A percentile compares a stretch with the other conserved stretches of the same genome.
Evolutionary conservation across 768 basidiomycete genomes (phyloP).

Genomic region (Suillus paluster): DNA sequence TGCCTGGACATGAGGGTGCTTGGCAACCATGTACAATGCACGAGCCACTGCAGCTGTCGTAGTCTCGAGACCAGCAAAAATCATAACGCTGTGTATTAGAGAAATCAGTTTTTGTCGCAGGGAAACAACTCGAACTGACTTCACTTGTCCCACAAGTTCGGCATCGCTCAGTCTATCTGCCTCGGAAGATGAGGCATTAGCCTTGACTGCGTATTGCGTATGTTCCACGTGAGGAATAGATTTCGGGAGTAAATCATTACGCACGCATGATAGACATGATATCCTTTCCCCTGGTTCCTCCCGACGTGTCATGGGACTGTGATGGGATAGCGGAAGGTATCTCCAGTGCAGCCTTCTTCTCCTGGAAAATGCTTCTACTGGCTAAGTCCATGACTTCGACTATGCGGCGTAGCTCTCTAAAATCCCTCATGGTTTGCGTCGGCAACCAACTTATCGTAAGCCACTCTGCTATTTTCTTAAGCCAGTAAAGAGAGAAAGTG

Average conservation of each 20-base stretch:
- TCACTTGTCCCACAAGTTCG: slow-evolving; percentile 27
- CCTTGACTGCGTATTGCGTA: slow-evolving; percentile 25
- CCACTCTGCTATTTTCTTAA: too few species aligned
- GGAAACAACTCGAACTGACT: slow-evolving; percentile 9
- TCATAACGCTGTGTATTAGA: slow-evolving; percentile 26
- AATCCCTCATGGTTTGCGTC: neutral
- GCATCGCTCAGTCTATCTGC: slow-evolving; percentile 27
- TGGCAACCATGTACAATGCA: slow-evolving; percentile 39
- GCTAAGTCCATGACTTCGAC: slow-evolving; percentile 18
- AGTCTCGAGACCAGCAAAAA: slow-evolving; percentile 49
- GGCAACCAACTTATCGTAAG: too few species aligned
- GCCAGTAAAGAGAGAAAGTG: too few species aligned
- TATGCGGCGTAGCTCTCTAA: slow-evolving; percentile 15
- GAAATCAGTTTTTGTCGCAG: neutral
- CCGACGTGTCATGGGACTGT: neutral
- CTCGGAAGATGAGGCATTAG: slow-evolving; percentile 26
- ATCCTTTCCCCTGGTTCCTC: slow-evolving; percentile 19
- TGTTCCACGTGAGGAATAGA: neutral
- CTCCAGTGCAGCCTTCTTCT: slow-evolving; percentile 20
- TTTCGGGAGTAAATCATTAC: slow-evolving; percentile 11
- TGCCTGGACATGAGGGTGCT: slow-evolving; percentile 42
- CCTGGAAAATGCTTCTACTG: slow-evolving; percentile 17
- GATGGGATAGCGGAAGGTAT: neutral
- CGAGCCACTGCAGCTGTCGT: slow-evolving; percentile 45
- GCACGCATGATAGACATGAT: slow-evolving; percentile 35